phyloP scores from a whole-genome alignment of 2,329 filamentous ascomycete species.

The Atkinsonella hypoxylon region DNA sequence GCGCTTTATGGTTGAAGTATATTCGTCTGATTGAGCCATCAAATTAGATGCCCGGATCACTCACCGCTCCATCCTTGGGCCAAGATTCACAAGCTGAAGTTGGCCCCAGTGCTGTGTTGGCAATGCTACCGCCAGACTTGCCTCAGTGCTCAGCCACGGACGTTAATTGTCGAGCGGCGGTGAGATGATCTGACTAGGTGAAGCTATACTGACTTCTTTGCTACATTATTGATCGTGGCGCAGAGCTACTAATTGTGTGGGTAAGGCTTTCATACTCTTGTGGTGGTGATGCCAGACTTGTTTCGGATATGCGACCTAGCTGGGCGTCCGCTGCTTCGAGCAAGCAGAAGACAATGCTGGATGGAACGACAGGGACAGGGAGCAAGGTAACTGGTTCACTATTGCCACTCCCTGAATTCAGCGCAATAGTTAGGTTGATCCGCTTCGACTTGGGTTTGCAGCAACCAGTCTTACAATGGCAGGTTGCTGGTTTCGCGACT shows the following conservation, averaged over 20 bases:
- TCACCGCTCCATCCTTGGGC: background rate
- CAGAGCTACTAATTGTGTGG: background rate
- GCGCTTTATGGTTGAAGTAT: too few relatives aligned
- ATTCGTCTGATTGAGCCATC: background rate
- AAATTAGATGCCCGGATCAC: background rate
- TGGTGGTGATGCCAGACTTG: background rate
- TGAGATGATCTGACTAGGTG: background rate
- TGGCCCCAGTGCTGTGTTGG: background rate
- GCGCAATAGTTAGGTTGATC: too few relatives aligned
- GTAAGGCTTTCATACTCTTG: background rate
- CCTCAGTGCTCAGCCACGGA: background rate
- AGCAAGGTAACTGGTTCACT: too few relatives aligned
- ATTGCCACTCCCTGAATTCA: too few relatives aligned
- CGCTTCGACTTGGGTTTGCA: too few relatives aligned
- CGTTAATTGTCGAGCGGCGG: background rate
- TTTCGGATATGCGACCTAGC: background rate
- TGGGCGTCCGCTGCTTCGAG: background rate
- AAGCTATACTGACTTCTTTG: slow-evolving; percentile 1
- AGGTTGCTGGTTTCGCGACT: too few relatives aligned
- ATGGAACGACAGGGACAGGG: too few relatives aligned
- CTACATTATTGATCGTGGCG: background rate
- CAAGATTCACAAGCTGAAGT: background rate
- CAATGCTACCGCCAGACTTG: background rate
- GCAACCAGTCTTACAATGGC: too few relatives aligned
- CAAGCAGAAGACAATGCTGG: background rate